Conservation (phyloP, 2,329 filamentous ascomycete genomes). For the Colletotrichum kahawae region DNA sequence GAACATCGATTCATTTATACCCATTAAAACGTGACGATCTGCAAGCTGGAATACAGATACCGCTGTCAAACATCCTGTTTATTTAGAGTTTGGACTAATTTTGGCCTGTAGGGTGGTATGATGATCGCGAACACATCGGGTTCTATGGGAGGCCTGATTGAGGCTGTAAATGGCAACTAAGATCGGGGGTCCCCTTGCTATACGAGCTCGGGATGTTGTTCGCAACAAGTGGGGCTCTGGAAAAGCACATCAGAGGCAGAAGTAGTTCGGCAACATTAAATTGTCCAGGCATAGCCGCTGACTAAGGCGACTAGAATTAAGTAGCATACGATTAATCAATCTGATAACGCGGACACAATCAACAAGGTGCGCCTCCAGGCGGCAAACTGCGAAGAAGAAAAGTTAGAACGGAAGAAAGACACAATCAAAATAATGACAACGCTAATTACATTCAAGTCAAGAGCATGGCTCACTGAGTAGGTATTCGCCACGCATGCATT, state of each 20-base stretch:
- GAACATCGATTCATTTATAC: not conserved
- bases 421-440: rapidly evolving
- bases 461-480: no score
- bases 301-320: not conserved
- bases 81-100: not conserved
- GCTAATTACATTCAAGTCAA: not conserved
- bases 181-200: not conserved
- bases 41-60: rapidly evolving
- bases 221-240: no score
- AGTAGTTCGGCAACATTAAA: not conserved
- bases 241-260: not conserved
- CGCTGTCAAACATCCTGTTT: not conserved
- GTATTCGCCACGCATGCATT: no score
- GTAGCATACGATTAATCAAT: not conserved
- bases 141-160: rapidly evolving
- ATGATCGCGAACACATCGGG: not conserved
- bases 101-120: not conserved
- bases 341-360: no score
- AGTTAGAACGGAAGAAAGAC: no score
- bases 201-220: not conserved
- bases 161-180: not conserved
- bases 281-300: not conserved
- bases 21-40: not conserved
- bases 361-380: no score
- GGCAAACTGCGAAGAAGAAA: no score